Conservation (phyloP, 2,329 filamentous ascomycete species). For the Aspergillus brasiliensis region DNA sequence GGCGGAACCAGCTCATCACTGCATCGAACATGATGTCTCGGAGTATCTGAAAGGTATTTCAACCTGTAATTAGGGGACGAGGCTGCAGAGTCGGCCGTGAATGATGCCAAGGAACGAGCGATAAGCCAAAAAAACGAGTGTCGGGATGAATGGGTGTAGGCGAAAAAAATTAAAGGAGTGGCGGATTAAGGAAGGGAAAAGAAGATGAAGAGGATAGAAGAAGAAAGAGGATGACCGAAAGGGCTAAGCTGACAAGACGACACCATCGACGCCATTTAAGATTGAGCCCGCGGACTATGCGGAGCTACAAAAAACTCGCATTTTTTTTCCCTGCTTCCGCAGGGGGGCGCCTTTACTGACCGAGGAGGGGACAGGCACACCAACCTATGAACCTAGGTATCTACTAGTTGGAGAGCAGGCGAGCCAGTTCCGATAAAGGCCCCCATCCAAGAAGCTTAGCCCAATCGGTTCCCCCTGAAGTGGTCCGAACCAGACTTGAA, state of each 20-base stretch:
- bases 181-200: neutral
- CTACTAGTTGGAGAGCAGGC: neutral
- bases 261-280: slow-evolving; percentile 4
- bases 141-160: neutral
- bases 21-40: slow-evolving; percentile 2
- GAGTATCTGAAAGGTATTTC: neutral
- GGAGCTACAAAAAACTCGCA: neutral
- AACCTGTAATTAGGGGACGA: neutral
- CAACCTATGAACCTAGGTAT: no score
- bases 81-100: neutral
- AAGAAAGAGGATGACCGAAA: neutral
- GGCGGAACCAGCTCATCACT: slow-evolving; percentile 5
- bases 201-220: neutral
- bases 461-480: neutral
- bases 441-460: neutral
- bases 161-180: neutral
- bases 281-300: neutral
- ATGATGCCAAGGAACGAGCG: neutral
- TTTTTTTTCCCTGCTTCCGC: neutral
- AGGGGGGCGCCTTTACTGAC: no score
- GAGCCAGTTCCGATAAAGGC: neutral
- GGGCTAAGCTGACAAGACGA: slow-evolving; percentile 2
- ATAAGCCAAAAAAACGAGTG: neutral
- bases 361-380: no score
- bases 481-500: neutral